Conservation (phyloP, 2,329 filamentous ascomycete genomes). For the Cercospora zeae-maydis region DNA sequence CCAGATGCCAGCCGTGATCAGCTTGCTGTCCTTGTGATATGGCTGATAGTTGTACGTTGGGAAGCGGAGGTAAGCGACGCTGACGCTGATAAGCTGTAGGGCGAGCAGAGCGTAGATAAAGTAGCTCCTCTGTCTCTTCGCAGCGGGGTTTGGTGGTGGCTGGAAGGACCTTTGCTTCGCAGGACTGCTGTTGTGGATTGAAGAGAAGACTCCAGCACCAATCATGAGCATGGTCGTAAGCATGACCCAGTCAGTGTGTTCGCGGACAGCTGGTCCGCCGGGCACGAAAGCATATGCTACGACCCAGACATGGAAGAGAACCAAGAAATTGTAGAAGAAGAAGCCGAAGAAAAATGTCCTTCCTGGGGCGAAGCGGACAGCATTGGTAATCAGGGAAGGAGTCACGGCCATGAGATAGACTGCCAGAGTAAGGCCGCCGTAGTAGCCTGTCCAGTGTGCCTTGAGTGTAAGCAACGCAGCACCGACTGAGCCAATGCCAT, state of each 20-base stretch:
- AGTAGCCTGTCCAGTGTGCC: conserved; percentile 84
- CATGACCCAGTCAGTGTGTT: conserved; percentile 97
- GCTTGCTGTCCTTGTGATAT: conserved; percentile 80
- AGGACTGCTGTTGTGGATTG: conserved; percentile 46
- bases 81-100: conserved; percentile 75
- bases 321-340: conserved; percentile 85
- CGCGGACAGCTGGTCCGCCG: conserved; percentile 84
- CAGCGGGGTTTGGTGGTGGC: conserved; percentile 44
- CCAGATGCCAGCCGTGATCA: conserved; percentile 95
- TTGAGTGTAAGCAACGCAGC: conserved; percentile 73
- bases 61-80: conserved; percentile 83
- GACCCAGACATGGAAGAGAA: conserved; percentile 98
- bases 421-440: conserved; percentile 71
- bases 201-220: conserved; percentile 77
- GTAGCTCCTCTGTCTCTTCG: conserved; percentile 58
- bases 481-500: conserved; percentile 71
- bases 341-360: conserved; percentile 84
- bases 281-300: conserved; percentile 98
- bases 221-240: conserved; percentile 77
- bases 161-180: conserved; percentile 38
- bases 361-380: conserved; percentile 71
- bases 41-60: conserved; percentile 87
- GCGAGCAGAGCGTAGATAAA: conserved; percentile 68
- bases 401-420: conserved; percentile 79
- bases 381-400: conserved; percentile 70